These are phyloP conservation scores for Crithidia sp. DNA, from an alignment of 208 protist species.

Conservation along the genomic window DNA sequence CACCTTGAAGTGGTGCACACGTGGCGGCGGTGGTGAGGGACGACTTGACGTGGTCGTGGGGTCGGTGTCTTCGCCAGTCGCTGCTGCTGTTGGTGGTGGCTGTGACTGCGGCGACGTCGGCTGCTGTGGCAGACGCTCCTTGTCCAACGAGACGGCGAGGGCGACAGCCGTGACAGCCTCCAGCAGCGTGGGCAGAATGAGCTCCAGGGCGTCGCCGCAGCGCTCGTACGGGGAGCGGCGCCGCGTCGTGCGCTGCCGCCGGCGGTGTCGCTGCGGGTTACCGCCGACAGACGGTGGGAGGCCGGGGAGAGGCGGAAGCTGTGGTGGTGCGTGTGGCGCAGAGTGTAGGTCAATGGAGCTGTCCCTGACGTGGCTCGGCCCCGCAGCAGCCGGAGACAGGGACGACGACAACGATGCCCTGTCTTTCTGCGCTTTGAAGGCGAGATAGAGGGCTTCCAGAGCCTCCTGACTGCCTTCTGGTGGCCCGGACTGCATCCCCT, in stretches of 20 bases:
- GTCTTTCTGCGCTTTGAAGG: conserved; percentile 1
- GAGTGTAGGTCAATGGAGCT: too few species aligned
- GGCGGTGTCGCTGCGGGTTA: conserved; percentile 13
- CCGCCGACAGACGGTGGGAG: not conserved
- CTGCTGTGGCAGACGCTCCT: conserved; percentile 22
- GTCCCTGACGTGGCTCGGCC: too few species aligned
- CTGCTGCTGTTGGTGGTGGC: conserved; percentile 7
- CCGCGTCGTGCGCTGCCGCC: conserved; percentile 28
- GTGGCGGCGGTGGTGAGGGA: not conserved
- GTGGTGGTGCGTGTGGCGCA: not conserved
- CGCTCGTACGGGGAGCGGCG: conserved; percentile 32
- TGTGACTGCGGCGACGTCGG: not conserved
- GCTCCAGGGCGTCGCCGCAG: conserved; percentile 35
- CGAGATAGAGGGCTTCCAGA: conserved; percentile 23
- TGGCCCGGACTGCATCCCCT: conserved; percentile 3
- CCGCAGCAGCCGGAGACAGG: too few species aligned
- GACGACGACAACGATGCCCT: not conserved
- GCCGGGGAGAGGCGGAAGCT: not conserved
- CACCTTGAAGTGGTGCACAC: conserved; percentile 28
- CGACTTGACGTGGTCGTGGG: too few species aligned
- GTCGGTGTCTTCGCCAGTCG: not conserved
- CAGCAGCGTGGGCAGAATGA: conserved; percentile 40
- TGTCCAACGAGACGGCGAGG: conserved; percentile 36
- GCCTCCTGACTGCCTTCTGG: conserved; percentile 12
- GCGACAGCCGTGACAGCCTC: conserved; percentile 30